A percentile compares a stretch with the other conserved stretches of the same genome.
Conservation (phyloP, 2,329 filamentous ascomycete genomes). For the Colletotrichum aenigma region DNA sequence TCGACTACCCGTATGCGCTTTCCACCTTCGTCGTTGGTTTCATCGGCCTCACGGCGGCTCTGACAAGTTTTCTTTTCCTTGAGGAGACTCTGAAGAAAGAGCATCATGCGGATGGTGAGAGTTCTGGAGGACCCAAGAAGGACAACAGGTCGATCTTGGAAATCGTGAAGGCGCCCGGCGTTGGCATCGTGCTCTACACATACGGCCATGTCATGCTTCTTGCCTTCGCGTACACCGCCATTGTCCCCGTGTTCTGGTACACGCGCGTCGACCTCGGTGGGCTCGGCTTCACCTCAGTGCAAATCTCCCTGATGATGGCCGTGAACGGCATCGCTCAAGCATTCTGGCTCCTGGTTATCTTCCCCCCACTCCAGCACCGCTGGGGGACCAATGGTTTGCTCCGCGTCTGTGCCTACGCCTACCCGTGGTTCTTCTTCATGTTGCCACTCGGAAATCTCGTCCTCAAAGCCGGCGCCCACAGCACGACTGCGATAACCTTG, state of each 20-base stretch:
- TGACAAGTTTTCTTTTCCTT: conserved; percentile 59
- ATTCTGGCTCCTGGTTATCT: conserved; percentile 72
- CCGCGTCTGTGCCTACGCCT: conserved; percentile 53
- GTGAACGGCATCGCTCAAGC: conserved; percentile 70
- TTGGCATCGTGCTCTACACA: conserved; percentile 67
- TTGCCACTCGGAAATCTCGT: conserved; percentile 60
- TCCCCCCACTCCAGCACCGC: conserved; percentile 69
- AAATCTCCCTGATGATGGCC: conserved; percentile 71
- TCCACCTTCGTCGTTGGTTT: conserved; percentile 55
- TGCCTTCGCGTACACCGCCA: conserved; percentile 73
- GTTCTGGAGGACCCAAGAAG: neutral
- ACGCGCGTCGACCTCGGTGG: conserved; percentile 68
- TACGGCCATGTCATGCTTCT: conserved; percentile 72
- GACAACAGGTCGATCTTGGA: conserved; percentile 1
- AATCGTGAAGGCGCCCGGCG: conserved; percentile 67
- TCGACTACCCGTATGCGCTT: conserved; percentile 69
- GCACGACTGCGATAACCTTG: conserved; percentile 32
- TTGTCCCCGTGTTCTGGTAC: conserved; percentile 72
- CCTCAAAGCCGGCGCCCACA: conserved; percentile 51
- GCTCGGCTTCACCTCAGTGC: conserved; percentile 62
- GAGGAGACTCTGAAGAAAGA: conserved; percentile 62
- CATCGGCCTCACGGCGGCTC: conserved; percentile 52
- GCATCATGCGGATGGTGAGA: neutral
- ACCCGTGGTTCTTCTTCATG: conserved; percentile 68
- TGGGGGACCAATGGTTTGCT: conserved; percentile 72